A percentile compares a stretch with the other conserved stretches of the same genome.
These are phyloP conservation scores for Dactylellina sp. DNA, from an alignment of 2,329 filamentous ascomycete genomes.

Conservation along the genomic window DNA sequence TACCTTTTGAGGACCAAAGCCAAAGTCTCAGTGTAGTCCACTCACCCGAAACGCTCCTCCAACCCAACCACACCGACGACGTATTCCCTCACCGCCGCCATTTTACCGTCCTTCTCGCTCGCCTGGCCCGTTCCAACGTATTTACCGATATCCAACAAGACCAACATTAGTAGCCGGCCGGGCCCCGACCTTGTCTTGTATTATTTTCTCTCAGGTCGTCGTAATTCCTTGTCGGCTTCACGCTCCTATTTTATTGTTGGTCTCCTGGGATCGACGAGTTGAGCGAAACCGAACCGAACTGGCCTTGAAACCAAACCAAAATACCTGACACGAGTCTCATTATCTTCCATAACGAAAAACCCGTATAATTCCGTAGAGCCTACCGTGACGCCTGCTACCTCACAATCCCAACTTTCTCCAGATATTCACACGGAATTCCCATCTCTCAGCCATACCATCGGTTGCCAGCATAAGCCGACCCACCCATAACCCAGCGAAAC, in stretches of 20 bases:
- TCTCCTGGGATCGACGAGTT: slow-evolving; percentile 32
- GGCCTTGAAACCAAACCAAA: slow-evolving; percentile 44
- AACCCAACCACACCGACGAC: slow-evolving; percentile 50
- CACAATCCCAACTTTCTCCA: slow-evolving; percentile 20
- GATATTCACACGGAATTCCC: slow-evolving; percentile 26
- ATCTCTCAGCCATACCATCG: slow-evolving; percentile 28
- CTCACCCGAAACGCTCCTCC: slow-evolving; percentile 52
- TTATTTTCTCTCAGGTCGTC: slow-evolving; percentile 6
- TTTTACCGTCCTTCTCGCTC: slow-evolving; percentile 11
- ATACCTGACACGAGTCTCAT: slow-evolving; percentile 54
- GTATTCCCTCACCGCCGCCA: slow-evolving; percentile 24
- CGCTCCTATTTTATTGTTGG: slow-evolving; percentile 25
- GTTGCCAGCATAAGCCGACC: slow-evolving; percentile 41
- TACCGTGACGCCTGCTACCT: slow-evolving; percentile 13
- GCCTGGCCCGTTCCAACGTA: slow-evolving; percentile 31
- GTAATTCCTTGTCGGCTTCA: slow-evolving; percentile 30
- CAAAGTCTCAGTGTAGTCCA: slow-evolving; percentile 40
- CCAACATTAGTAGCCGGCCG: slow-evolving; percentile 9
- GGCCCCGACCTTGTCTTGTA: slow-evolving; percentile 20
- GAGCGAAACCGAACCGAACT: slow-evolving; percentile 22
- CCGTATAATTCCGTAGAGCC: slow-evolving; percentile 27
- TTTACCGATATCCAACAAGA: slow-evolving; percentile 35
- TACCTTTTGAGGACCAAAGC: slow-evolving; percentile 54
- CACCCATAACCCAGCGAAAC: slow-evolving; percentile 23
- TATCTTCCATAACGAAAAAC: slow-evolving; percentile 29